Base-by-base conservation (phyloP, 1,139 yeast genomes). In the Debaryomycetaceae sp. region DNA sequence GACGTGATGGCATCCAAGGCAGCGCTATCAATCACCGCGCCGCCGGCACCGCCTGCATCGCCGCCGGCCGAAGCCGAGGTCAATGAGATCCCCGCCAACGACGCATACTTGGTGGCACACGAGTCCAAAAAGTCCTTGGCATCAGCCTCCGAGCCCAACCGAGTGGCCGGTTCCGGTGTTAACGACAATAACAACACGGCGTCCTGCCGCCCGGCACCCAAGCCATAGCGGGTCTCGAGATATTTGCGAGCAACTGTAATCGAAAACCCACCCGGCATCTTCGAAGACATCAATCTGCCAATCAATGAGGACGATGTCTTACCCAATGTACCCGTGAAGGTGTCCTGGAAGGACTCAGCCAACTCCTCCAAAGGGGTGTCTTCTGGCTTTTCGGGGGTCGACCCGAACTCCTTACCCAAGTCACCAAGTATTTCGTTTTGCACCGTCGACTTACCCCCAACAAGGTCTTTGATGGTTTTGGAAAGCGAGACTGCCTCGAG, bases 221-320 rank as follows among this genome's bases (percentile, higher is more conserved):
- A 74, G 42, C 98, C 98, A 81, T 81, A 91, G 59, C 91, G 78
- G 26, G 89, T 58, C 63, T 83, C 89, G 56, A 91, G 75, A 63
- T 91, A 84, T 58, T 86, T 86, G 71, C 96, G 83, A 32, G 95
- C 95, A 43, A 74, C 65, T 41, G 96, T 83, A 48, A 88, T 82
- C 36, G 95, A 83, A 65, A 89, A 91, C 18, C 98, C 98, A 74
- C 98, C 98, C 37, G 98, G 97, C 97, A 91, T 91, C 70, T 91
- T 91, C 23, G 96, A 83, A 12, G 97, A 81, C 70, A 89, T 83
- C 53, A 91, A 73, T 65, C 96, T 82, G 40, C 95, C 85, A 44
- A 91, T 72, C 48, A 91, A 73, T 20, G 96, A 83, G 29, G 88
- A 67, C 3, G 97, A 83, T 51, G 91, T 95, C 62, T 91, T 91